phyloP scores from a whole-genome alignment of 305 asterid genomes.

The Solanum aculeatissimum region DNA sequence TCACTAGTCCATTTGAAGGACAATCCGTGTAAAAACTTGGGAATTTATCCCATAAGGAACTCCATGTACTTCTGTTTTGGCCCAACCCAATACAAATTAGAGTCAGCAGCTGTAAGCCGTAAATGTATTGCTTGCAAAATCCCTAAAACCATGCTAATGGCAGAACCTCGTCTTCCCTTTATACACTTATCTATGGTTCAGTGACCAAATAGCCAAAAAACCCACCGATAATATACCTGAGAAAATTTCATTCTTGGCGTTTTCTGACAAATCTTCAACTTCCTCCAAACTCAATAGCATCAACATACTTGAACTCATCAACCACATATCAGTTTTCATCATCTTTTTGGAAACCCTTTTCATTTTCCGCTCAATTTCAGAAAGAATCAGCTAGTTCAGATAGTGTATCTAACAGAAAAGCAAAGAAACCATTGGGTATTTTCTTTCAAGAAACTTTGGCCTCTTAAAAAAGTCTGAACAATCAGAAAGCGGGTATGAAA shows the following conservation, averaged over 20 bases:
- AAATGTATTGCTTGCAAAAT: not conserved
- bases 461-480: constrained; percentile 3
- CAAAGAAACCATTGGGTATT: constrained; percentile 20
- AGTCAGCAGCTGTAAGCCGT: not conserved
- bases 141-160: not conserved
- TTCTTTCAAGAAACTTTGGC: constrained; percentile 43
- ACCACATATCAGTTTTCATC: constrained; percentile 5
- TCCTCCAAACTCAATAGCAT: not conserved
- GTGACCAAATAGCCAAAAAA: not conserved
- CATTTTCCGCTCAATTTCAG: constrained; percentile 12
- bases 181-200: not conserved
- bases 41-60: not conserved
- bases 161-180: not conserved
- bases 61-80: not conserved
- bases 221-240: constrained; percentile 12
- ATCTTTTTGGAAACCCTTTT: constrained; percentile 22
- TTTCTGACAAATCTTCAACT: not conserved
- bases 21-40: not conserved
- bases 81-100: not conserved
- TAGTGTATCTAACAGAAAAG: not conserved
- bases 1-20: not conserved
- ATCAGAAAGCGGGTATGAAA: not conserved
- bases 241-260: constrained; percentile 9
- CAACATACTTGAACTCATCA: constrained; percentile 4
- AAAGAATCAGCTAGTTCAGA: not conserved